Evolutionary conservation across 257 asterid species (phyloP), one percentile per base, ranked within the genome.

Genomic region (Knoxia roxburghii): DNA sequence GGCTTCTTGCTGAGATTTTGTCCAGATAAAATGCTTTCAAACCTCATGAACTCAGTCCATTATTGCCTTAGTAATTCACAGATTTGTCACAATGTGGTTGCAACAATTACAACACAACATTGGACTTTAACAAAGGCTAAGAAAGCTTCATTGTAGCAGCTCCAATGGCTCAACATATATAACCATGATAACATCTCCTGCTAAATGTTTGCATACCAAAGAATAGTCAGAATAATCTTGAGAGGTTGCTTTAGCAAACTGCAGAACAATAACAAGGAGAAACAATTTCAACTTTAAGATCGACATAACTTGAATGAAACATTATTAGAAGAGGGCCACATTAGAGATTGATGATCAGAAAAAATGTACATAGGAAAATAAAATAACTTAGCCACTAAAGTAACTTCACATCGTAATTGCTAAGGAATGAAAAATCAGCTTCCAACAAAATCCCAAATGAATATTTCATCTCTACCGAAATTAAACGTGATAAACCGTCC

Each of bases 381-480:
- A 17, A 55, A 13, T 11, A 13, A 57, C 8, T 0, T 27, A 57
- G 4, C 50, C 24, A 21, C 27, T 59, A 20, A 9, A 29, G 21
- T 6, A 5, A 21, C 14, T 49, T 50, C 18, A 32, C 33, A 33
- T 11, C 2, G 0, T 39, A 6, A 18, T 45, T 64, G 43, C 40
- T 26, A 29, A 61, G 27, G 23, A 41, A 65, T 12, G 33, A 65
- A 65, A 2, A 14, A 65, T 32, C 41, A 65, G 70, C 43, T 32
- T 50, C 14, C 23, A 20, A n/a, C n/a, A n/a, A n/a, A n/a, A n/a
- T n/a, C n/a, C n/a, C n/a, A n/a, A n/a, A n/a, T n/a, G n/a, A n/a
- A n/a, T n/a, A 84, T 93, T 83, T 32, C 21, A 50, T 6, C 45
- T 24, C 18, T 27, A 30, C 4, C 20, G 10, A 46, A 64, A 17